A percentile compares a stretch with the other conserved stretches of the same genome.
phyloP scores from a whole-genome alignment of 345 rosid species.

The Populus simonii region DNA sequence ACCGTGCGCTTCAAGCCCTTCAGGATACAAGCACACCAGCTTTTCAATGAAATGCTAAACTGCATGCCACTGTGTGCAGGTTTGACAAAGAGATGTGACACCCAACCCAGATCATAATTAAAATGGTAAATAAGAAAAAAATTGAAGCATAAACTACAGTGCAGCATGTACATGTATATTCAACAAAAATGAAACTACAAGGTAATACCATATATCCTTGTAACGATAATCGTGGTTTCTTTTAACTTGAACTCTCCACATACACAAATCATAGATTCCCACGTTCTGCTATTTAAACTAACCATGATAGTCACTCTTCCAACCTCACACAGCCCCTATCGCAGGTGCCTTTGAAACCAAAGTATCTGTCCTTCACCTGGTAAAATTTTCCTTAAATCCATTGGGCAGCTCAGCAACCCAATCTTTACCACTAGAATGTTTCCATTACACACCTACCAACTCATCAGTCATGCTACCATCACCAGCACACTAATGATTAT shows the following conservation, averaged over 20 bases:
- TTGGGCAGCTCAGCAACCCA: not conserved
- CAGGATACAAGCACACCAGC: not conserved
- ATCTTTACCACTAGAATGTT: not conserved
- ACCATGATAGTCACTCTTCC: not conserved
- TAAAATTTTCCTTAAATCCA: not conserved
- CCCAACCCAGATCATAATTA: not conserved
- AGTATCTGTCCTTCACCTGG: not conserved
- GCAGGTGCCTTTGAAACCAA: not conserved
- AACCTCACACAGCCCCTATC: not conserved
- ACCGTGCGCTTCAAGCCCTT: not conserved
- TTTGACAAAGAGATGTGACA: not conserved
- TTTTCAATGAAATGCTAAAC: not conserved
- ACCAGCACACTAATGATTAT: not conserved
- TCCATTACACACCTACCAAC: not conserved
- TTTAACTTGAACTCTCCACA: not conserved
- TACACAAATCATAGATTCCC: not conserved
- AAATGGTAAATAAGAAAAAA: not conserved
- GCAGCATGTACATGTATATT: not conserved
- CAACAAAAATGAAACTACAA: not conserved
- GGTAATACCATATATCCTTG: not conserved
- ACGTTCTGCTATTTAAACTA: not conserved
- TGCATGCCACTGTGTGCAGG: not conserved
- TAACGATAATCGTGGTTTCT: not conserved
- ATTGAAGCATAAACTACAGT: not conserved
- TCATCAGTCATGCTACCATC: not conserved